A percentile compares a stretch with the other conserved stretches of the same genome.
Conservation (phyloP, 805 yeast species). For the Kazachstania bromeliacearum region DNA sequence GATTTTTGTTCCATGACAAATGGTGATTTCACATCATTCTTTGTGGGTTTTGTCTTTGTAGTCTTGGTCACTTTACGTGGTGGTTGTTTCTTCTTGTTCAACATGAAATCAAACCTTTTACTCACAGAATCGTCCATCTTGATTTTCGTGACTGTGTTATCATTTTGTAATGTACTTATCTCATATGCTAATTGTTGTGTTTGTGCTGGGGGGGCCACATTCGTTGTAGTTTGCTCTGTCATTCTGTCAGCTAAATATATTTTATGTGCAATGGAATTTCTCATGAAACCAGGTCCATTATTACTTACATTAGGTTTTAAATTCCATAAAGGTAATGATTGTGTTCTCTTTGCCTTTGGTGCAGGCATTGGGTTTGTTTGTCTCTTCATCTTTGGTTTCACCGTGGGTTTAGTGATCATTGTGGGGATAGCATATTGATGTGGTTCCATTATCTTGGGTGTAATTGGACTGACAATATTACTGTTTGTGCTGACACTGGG, state of each 20-base stretch:
- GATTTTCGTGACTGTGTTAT: conserved; percentile 18
- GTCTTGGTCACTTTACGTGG: conserved; percentile 2
- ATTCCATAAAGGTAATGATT: conserved; percentile 35
- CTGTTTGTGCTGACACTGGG: neutral
- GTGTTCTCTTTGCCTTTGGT: conserved; percentile 39
- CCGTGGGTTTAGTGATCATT: conserved; percentile 2
- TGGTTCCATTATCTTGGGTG: neutral
- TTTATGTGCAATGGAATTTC: conserved; percentile 28
- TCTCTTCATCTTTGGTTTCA: too few relatives aligned
- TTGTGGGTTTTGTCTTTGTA: neutral
- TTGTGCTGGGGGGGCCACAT: neutral
- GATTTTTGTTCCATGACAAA: neutral
- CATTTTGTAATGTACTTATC: conserved; percentile 19
- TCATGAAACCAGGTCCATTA: conserved; percentile 11
- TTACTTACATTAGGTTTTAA: conserved; percentile 10
- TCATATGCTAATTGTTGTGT: conserved; percentile 13
- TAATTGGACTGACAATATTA: conserved; percentile 1
- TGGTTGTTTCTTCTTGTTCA: conserved; percentile 18
- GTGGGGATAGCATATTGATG: conserved; percentile 2
- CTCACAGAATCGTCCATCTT: conserved; percentile 25
- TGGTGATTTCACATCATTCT: neutral
- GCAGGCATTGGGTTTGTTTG: conserved; percentile 37
- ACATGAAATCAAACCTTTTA: conserved; percentile 29
- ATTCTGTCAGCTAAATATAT: conserved; percentile 27
- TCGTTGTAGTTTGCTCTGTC: conserved; percentile 10